Evolutionary conservation across 768 basidiomycete species (phyloP).

Genomic region (Boletus patriciae): DNA sequence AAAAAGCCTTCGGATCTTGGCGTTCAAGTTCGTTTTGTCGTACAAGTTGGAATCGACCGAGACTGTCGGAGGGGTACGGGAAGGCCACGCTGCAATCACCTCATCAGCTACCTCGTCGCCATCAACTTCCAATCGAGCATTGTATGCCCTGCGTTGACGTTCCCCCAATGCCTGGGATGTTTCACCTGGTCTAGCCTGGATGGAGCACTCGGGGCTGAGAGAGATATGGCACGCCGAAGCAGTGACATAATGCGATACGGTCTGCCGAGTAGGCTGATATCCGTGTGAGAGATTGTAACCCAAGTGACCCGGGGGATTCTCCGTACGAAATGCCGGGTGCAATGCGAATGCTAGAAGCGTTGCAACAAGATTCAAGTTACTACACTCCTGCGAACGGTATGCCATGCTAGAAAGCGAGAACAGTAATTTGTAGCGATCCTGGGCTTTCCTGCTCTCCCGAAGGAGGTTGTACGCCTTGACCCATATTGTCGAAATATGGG

Average conservation of each 20-base stretch:
- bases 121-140: background rate
- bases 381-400: slow-evolving; percentile 15
- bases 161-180: background rate
- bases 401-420: slow-evolving; percentile 35
- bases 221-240: background rate
- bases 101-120: accelerated
- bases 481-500: slow-evolving; percentile 19
- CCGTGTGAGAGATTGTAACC: background rate
- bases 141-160: background rate
- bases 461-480: slow-evolving; percentile 29
- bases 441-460: slow-evolving; percentile 3
- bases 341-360: slow-evolving; percentile 33
- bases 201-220: background rate
- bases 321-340: background rate
- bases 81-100: background rate
- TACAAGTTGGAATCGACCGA: background rate
- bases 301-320: slow-evolving; percentile 6
- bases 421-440: slow-evolving; percentile 12
- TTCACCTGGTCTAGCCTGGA: background rate
- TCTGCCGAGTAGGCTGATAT: background rate
- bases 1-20: background rate
- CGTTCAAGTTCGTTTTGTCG: background rate
- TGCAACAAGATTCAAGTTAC: slow-evolving; percentile 17
- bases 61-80: background rate
- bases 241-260: background rate